Conservation (phyloP, 2,329 filamentous ascomycete species). For the Cadophora luteo-olivacea region DNA sequence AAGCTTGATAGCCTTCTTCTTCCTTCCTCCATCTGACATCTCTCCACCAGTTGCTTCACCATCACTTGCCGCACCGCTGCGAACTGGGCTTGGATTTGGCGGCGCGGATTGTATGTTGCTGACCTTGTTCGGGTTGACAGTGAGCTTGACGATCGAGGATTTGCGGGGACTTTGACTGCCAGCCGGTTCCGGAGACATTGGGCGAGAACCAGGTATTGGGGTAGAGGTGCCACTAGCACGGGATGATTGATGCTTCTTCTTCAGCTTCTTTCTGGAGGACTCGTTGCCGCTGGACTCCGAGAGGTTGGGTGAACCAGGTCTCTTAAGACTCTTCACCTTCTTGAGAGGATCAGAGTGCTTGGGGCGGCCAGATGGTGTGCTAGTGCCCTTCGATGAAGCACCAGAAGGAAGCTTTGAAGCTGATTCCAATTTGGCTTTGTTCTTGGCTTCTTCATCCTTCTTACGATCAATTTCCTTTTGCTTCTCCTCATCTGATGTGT, state of each 20-base stretch:
- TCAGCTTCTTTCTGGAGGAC: constrained; percentile 79
- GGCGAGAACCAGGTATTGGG: constrained; percentile 53
- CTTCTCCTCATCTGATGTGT: constrained; percentile 57
- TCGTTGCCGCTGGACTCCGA: constrained; percentile 92
- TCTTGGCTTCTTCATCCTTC: constrained; percentile 64
- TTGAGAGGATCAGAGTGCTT: constrained; percentile 59
- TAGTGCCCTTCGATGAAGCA: constrained; percentile 72
- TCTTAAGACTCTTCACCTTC: constrained; percentile 68
- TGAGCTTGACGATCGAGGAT: constrained; percentile 40
- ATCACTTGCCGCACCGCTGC: constrained; percentile 67
- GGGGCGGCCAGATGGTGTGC: constrained; percentile 65
- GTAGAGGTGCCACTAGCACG: constrained; percentile 62
- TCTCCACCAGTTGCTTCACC: constrained; percentile 74
- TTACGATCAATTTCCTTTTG: constrained; percentile 69
- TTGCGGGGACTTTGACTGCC: constrained; percentile 38
- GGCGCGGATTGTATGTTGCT: constrained; percentile 39
- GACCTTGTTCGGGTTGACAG: constrained; percentile 41
- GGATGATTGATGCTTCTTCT: constrained; percentile 66
- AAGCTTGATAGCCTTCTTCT: constrained; percentile 61
- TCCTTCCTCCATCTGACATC: constrained; percentile 67
- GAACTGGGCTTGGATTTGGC: constrained; percentile 47
- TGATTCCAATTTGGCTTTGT: constrained; percentile 54
- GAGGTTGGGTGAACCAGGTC: constrained; percentile 82
- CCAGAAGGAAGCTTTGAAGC: constrained; percentile 51
- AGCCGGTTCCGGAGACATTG: constrained; percentile 39